Conservation (phyloP, 169 alveolate genomes). For the Plasmodium cynomolgi region DNA sequence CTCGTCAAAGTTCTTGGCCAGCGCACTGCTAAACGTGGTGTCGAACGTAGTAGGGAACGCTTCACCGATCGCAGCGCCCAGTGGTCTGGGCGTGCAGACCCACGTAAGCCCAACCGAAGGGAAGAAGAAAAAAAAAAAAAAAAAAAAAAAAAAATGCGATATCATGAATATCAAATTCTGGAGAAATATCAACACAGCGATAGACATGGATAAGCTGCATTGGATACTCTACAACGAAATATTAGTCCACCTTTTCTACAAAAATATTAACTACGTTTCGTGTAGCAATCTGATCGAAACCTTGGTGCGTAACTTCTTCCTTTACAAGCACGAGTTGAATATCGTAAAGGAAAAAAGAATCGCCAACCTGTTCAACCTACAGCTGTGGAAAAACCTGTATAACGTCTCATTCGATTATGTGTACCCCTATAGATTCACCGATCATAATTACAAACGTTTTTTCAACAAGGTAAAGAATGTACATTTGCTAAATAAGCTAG, state of each 20-base stretch:
- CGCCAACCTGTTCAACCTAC: constrained; percentile 28
- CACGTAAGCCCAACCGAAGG: no score
- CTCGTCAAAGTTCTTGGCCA: background rate
- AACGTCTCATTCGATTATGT: constrained; percentile 43
- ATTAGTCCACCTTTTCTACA: constrained; percentile 32
- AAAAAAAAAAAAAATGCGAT: constrained; percentile 32
- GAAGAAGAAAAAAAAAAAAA: background rate
- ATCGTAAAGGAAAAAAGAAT: constrained; percentile 37
- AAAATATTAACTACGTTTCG: constrained; percentile 52
- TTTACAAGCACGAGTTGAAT: constrained; percentile 37
- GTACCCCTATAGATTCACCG: constrained; percentile 62
- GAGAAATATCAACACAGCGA: constrained; percentile 65
- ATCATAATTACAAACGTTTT: constrained; percentile 31
- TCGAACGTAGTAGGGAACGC: background rate
- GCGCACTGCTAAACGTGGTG: background rate
- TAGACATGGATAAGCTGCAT: constrained; percentile 38
- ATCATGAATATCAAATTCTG: constrained; percentile 50
- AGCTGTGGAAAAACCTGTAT: constrained; percentile 54
- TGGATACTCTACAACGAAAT: constrained; percentile 69
- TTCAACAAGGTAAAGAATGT: constrained; percentile 39
- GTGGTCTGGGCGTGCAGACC: background rate
- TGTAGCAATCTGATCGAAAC: constrained; percentile 52
- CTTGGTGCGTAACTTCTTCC: constrained; percentile 31
- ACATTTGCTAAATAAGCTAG: constrained; percentile 38
- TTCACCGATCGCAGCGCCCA: background rate